Evolutionary conservation across 2,329 filamentous ascomycete species (phyloP).

Genomic region (Aspergillus fijiensis): DNA sequence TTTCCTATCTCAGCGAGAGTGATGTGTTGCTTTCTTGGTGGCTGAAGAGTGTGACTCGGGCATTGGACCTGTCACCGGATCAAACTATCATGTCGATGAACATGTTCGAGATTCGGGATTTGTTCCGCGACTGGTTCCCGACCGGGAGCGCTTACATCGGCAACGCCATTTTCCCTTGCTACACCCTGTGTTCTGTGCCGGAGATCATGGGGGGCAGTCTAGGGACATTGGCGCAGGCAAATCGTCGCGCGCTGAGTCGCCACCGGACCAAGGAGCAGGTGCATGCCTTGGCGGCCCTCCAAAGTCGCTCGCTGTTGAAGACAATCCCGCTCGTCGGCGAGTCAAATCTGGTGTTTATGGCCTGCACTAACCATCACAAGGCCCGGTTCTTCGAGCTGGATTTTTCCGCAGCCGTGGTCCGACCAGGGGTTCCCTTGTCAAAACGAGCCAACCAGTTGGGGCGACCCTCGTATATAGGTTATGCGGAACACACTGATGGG

Average conservation of each 20-base stretch:
- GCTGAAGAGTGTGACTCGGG: conserved; percentile 29
- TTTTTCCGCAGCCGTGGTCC: conserved; percentile 33
- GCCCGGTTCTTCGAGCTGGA: conserved; percentile 40
- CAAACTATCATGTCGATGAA: conserved; percentile 41
- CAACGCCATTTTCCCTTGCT: conserved; percentile 14
- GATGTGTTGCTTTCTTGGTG: conserved; percentile 49
- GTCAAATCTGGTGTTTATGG: conserved; percentile 33
- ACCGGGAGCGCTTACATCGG: conserved; percentile 25
- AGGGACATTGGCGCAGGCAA: conserved; percentile 12
- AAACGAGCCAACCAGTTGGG: conserved; percentile 9
- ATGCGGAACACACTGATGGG: conserved; percentile 1
- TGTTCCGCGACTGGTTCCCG: conserved; percentile 33
- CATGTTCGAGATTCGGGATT: conserved; percentile 39
- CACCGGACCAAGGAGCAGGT: conserved; percentile 22
- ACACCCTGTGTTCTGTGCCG: conserved; percentile 11
- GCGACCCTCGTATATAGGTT: conserved; percentile 15
- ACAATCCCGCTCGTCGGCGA: conserved; percentile 35
- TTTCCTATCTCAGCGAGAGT: conserved; percentile 48
- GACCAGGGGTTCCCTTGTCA: conserved; percentile 1
- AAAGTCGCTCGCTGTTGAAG: conserved; percentile 2
- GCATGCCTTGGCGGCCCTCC: conserved; percentile 16
- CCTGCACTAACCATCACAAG: conserved; percentile 43
- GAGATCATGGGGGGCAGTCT: conserved; percentile 5
- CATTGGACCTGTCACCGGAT: conserved; percentile 25
- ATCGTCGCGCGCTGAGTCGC: conserved; percentile 17